Conservation (phyloP, 2,329 filamentous ascomycete genomes). For the Pseudogymnoascus pannorum region DNA sequence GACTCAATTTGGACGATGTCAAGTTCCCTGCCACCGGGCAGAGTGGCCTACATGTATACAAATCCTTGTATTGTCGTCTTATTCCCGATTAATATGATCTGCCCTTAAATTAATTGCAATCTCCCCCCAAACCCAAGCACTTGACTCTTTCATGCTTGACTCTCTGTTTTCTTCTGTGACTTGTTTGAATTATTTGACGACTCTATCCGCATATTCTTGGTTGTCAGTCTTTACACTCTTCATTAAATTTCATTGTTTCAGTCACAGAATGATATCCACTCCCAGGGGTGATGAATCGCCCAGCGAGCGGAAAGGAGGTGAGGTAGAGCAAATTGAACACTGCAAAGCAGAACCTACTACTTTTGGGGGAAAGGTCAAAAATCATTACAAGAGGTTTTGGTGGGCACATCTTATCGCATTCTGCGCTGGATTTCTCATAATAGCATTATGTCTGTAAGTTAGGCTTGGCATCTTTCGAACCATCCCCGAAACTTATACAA, state of each 20-base stretch:
- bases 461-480: neutral
- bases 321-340: conserved; percentile 16
- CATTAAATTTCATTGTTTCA: neutral
- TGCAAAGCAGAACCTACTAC: neutral
- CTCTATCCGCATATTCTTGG: neutral
- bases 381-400: conserved; percentile 39
- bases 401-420: conserved; percentile 46
- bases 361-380: conserved; percentile 22
- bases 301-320: conserved; percentile 11
- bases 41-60: neutral
- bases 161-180: neutral
- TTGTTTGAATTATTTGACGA: neutral
- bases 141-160: neutral
- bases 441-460: conserved; percentile 49
- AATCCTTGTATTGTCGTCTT: neutral
- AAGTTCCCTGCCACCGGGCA: neutral
- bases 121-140: neutral
- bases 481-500: neutral
- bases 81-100: neutral
- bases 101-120: neutral
- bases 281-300: neutral
- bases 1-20: neutral
- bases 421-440: conserved; percentile 42
- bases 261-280: neutral
- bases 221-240: neutral